Evolutionary conservation across 2,329 filamentous ascomycete genomes (phyloP).

Genomic region (Trichophyton verrucosum): DNA sequence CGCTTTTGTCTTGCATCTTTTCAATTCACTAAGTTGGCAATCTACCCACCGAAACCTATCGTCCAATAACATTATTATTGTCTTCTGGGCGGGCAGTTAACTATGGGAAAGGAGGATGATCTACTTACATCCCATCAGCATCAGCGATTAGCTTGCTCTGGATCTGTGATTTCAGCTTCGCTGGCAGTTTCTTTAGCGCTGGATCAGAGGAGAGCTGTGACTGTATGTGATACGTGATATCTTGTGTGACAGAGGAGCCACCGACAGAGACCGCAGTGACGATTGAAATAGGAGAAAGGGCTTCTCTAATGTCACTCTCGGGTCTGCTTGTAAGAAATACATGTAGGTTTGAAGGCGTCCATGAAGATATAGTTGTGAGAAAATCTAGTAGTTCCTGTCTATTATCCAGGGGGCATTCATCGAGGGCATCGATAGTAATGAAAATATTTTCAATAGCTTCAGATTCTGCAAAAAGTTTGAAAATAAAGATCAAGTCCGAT

Average conservation of each 20-base stretch:
- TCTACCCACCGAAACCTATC: conserved; percentile 19
- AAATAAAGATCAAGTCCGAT: not conserved
- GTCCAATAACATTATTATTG: not conserved
- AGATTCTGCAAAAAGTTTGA: not conserved
- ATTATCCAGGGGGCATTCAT: conserved; percentile 11
- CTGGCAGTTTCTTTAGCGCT: not conserved
- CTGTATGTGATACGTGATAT: not conserved
- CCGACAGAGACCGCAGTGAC: not conserved
- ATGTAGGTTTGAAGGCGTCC: conserved; percentile 2
- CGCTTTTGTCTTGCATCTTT: conserved; percentile 13
- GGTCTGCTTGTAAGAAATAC: conserved; percentile 11
- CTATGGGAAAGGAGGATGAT: too few relatives aligned
- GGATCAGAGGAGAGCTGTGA: not conserved
- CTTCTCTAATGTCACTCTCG: conserved; percentile 11
- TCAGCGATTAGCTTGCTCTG: not conserved
- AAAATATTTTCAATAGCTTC: not conserved
- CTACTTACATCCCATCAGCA: conserved; percentile 14
- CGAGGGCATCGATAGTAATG: conserved; percentile 15
- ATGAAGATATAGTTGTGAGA: conserved; percentile 2
- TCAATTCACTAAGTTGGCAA: conserved; percentile 19
- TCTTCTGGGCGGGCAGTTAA: too few relatives aligned
- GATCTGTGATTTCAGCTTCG: not conserved
- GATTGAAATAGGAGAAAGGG: not conserved
- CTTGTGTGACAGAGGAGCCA: not conserved
- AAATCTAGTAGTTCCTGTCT: conserved; percentile 9